Evolutionary conservation across 495 filamentous ascomycete species (phyloP).

Genomic region (Chaetomidium leptoderma): DNA sequence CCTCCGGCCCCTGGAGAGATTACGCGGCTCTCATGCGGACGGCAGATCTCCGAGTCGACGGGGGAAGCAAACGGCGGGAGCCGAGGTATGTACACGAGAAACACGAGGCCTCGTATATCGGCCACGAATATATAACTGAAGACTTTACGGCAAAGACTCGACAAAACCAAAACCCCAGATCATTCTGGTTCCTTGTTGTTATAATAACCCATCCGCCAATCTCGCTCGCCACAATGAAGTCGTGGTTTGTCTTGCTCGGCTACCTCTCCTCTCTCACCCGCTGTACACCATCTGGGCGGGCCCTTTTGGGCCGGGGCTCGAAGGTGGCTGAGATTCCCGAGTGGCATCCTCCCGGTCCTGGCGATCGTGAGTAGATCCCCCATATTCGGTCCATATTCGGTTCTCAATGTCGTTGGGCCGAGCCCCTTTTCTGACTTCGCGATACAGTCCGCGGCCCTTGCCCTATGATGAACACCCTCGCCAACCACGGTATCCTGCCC

Average conservation of each 20-base stretch:
- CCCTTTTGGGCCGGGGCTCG: neutral
- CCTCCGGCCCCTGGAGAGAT: neutral
- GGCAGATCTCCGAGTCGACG: neutral
- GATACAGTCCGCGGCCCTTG: constrained; percentile 3
- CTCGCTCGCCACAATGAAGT: neutral
- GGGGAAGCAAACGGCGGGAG: too few relatives aligned
- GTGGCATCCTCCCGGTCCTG: neutral
- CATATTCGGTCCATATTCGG: neutral
- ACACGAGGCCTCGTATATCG: neutral
- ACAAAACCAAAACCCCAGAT: neutral
- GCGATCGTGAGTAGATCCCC: neutral
- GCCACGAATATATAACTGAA: neutral
- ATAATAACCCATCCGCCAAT: neutral
- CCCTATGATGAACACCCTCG: constrained; percentile 11
- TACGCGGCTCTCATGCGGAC: neutral
- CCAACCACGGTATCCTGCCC: constrained; percentile 6
- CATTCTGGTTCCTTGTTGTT: neutral
- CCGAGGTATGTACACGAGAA: too few relatives aligned
- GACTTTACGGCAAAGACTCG: too few relatives aligned
- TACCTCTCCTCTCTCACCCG: neutral
- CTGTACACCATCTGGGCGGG: neutral
- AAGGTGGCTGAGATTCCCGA: neutral
- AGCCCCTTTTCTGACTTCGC: neutral
- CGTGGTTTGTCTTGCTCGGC: neutral
- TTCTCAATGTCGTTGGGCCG: neutral